Percentiles rank a stretch among this genome's conserved stretches.
Evolutionary conservation across 768 basidiomycete species (phyloP).

Genomic region (Tulasnella calospora): DNA sequence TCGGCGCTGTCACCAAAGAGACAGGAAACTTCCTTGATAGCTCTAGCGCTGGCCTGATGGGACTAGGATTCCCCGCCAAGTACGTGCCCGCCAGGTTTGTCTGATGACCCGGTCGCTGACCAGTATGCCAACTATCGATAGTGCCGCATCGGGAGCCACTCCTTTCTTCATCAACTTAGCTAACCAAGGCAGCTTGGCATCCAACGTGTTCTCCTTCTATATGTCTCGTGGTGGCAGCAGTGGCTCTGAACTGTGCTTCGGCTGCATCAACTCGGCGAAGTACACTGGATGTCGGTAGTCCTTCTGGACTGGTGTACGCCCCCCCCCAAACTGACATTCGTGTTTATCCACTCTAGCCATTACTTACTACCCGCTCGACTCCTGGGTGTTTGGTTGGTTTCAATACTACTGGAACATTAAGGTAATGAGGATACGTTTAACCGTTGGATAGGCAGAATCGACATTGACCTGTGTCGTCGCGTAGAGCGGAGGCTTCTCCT

Average conservation of each 20-base stretch:
- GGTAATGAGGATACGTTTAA: background rate
- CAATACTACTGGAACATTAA: conserved; percentile 14
- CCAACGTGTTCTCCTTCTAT: conserved; percentile 34
- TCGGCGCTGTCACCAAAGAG: conserved; percentile 46
- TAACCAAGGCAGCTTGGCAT: conserved; percentile 28
- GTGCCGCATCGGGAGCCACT: conserved; percentile 20
- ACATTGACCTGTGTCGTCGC: background rate
- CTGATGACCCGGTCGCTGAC: background rate
- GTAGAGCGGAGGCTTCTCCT: conserved; percentile 21
- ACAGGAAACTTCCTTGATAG: conserved; percentile 35
- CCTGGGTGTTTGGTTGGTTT: conserved; percentile 1
- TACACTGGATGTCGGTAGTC: conserved; percentile 32
- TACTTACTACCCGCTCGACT: conserved; percentile 35
- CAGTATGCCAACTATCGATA: background rate
- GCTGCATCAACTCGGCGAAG: conserved; percentile 37
- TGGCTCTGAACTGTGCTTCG: conserved; percentile 38
- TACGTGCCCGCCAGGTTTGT: background rate
- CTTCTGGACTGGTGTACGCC: background rate
- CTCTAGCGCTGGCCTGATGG: conserved; percentile 28
- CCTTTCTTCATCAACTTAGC: conserved; percentile 33
- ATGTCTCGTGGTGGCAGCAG: conserved; percentile 28
- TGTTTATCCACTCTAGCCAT: conserved; percentile 26
- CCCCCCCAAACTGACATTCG: background rate
- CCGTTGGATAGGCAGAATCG: background rate
- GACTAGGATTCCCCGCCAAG: conserved; percentile 18